Percentiles rank a stretch among this genome's conserved stretches.
These are phyloP conservation scores for Aspergillus funiculosus DNA, from an alignment of 495 filamentous ascomycete species.

Conservation along the genomic window DNA sequence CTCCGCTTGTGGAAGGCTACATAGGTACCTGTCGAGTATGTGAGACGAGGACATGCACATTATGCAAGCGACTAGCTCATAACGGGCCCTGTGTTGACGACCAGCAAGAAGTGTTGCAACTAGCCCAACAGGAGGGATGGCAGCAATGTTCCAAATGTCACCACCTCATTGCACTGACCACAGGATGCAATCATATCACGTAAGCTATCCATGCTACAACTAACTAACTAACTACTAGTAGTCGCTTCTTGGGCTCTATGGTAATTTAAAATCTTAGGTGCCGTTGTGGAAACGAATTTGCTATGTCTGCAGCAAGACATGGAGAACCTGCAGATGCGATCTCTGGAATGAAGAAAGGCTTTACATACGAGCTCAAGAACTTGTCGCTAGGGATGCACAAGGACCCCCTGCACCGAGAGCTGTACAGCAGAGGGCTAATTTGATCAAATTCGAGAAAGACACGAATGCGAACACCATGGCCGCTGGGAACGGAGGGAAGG, in stretches of 20 bases:
- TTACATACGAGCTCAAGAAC: conserved; percentile 19
- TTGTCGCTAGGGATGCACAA: conserved; percentile 3
- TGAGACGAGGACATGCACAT: conserved; percentile 23
- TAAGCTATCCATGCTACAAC: conserved; percentile 11
- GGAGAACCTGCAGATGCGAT: conserved; percentile 46
- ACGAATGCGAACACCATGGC: conserved; percentile 1
- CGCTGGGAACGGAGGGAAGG: conserved; percentile 1
- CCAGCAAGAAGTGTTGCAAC: conserved; percentile 16
- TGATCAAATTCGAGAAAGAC: neutral
- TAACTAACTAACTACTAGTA: neutral
- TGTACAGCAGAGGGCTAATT: conserved; percentile 3
- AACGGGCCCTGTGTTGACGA: conserved; percentile 18
- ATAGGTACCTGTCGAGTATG: conserved; percentile 24
- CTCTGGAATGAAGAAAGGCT: conserved; percentile 36
- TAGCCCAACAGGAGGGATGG: conserved; percentile 25
- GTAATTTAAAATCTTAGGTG: conserved; percentile 4
- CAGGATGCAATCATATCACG: conserved; percentile 26
- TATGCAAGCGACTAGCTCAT: conserved; percentile 32
- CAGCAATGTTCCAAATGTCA: conserved; percentile 27
- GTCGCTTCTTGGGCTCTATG: neutral
- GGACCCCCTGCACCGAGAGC: conserved; percentile 2
- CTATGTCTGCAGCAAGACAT: conserved; percentile 25
- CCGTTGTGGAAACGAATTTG: conserved; percentile 22
- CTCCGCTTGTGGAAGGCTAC: conserved; percentile 3
- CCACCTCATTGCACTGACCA: conserved; percentile 19